A percentile compares a stretch with the other conserved stretches of the same genome.
Conservation (phyloP, 1,284 basidiomycete species). For the Peniophora sp. region DNA sequence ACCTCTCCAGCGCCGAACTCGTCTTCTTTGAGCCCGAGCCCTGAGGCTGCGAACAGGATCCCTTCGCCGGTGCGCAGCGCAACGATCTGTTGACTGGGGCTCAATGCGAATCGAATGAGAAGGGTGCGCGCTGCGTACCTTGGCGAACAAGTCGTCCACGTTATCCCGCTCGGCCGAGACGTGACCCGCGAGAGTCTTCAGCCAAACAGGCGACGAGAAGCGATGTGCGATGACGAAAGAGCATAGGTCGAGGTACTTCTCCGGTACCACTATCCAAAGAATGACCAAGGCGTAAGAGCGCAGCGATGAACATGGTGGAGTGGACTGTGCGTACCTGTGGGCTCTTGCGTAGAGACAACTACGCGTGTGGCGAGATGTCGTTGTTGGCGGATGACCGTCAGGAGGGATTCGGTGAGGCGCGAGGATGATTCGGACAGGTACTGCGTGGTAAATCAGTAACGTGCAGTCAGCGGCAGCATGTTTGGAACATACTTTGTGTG, state of each 20-base stretch:
- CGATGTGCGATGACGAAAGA: conserved; percentile 22
- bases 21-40: no score
- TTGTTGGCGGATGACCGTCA: conserved; percentile 25
- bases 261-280: conserved; percentile 14
- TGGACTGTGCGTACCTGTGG: conserved; percentile 7
- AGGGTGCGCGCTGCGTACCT: conserved; percentile 4
- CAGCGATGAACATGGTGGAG: no score
- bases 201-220: conserved; percentile 19
- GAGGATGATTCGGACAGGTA: conserved; percentile 17
- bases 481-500: conserved; percentile 46
- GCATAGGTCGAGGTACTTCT: conserved; percentile 19
- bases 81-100: no score
- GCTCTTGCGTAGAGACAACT: conserved; percentile 24
- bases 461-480: no score
- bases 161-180: conserved; percentile 4
- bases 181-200: conserved; percentile 5
- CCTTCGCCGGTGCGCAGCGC: no score
- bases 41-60: no score
- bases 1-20: neutral
- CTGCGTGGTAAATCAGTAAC: no score
- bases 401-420: conserved; percentile 21
- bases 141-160: conserved; percentile 6
- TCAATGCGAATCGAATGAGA: no score
- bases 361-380: conserved; percentile 24
- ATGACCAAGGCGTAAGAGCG: no score